phyloP scores from a whole-genome alignment of 2,329 filamentous ascomycete species.

The Penicillium expansum region DNA sequence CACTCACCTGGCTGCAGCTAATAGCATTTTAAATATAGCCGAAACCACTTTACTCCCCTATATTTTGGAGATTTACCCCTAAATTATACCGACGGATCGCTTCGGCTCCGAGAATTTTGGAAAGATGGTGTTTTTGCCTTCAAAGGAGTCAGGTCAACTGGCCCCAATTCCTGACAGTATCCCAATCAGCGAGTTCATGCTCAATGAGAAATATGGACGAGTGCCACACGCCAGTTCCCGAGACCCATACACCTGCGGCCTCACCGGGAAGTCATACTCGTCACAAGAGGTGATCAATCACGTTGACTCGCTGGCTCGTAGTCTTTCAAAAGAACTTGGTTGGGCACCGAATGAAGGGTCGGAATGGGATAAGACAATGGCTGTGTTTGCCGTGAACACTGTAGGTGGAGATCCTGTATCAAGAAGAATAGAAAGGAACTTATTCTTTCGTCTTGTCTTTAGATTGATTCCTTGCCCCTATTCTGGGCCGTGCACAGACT shows the following conservation, averaged over 20 bases:
- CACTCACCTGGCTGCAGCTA: neutral
- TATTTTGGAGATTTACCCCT: neutral
- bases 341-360: slow-evolving; percentile 68
- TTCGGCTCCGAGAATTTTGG: neutral
- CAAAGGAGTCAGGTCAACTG: slow-evolving; percentile 40
- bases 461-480: slow-evolving; percentile 73
- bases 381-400: slow-evolving; percentile 76
- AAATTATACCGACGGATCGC: neutral
- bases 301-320: slow-evolving; percentile 65
- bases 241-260: slow-evolving; percentile 73
- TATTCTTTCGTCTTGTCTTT: neutral
- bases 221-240: slow-evolving; percentile 60
- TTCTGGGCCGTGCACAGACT: slow-evolving; percentile 72
- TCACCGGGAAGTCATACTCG: slow-evolving; percentile 67
- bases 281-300: slow-evolving; percentile 62
- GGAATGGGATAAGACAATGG: slow-evolving; percentile 79
- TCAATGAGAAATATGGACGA: slow-evolving; percentile 68
- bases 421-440: neutral
- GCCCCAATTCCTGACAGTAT: slow-evolving; percentile 68
- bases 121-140: slow-evolving; percentile 46
- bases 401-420: slow-evolving; percentile 44
- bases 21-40: neutral
- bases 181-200: slow-evolving; percentile 73
- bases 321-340: slow-evolving; percentile 66
- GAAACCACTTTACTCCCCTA: neutral